Percentiles rank a stretch among this genome's conserved stretches.
Evolutionary conservation across 176 grass and related monocot species (phyloP).

Genomic region (Ensete ventricosum): DNA sequence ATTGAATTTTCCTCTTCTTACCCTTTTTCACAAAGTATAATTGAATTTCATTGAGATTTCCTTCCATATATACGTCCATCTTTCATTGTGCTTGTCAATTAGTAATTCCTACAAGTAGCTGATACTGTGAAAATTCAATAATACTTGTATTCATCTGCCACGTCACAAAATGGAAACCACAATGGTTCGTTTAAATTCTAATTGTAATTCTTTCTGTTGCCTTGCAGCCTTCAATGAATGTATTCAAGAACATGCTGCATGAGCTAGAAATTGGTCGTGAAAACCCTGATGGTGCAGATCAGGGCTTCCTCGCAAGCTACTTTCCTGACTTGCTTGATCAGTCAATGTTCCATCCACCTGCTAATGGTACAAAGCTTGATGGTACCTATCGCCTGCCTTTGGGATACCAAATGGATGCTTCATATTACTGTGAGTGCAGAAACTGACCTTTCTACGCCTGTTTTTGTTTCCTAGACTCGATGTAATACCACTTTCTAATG

Average conservation of each 20-base stretch:
- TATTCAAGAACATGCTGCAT: conserved; percentile 79
- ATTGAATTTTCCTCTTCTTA: neutral
- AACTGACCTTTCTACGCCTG: neutral
- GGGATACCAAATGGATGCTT: conserved; percentile 95
- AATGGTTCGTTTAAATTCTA: neutral
- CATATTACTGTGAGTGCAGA: conserved; percentile 73
- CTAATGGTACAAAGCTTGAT: conserved; percentile 65
- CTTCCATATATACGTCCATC: too few species aligned
- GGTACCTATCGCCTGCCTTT: conserved; percentile 90
- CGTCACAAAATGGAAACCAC: neutral
- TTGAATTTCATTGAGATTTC: too few species aligned
- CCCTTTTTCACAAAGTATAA: too few species aligned
- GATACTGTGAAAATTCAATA: neutral
- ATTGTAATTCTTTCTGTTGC: neutral
- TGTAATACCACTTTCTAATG: too few species aligned
- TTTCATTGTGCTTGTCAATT: too few species aligned
- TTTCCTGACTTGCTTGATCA: conserved; percentile 73
- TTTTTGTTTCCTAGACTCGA: too few species aligned
- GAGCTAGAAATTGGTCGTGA: conserved; percentile 54
- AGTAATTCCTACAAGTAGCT: neutral
- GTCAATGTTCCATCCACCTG: conserved; percentile 71
- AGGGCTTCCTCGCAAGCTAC: conserved; percentile 75
- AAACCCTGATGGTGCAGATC: conserved; percentile 86
- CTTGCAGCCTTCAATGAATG: conserved; percentile 83
- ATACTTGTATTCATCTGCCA: neutral